Conservation (phyloP, 2,329 filamentous ascomycete genomes). For the Aspergillus sergii region DNA sequence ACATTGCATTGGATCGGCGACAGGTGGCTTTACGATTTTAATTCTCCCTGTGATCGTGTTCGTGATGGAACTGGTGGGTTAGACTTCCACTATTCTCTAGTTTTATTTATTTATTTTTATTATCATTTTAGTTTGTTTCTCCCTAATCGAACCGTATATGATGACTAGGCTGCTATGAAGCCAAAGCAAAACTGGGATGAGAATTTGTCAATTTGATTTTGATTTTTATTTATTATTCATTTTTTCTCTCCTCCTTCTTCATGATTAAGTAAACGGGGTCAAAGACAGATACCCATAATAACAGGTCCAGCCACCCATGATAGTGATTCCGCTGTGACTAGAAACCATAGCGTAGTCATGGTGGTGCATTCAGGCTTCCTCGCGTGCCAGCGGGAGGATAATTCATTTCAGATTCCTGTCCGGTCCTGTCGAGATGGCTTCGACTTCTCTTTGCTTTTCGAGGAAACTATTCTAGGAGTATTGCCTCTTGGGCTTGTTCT, state of each 20-base stretch:
- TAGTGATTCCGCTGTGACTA: conserved; percentile 21
- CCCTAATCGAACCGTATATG: background rate
- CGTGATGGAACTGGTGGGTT: background rate
- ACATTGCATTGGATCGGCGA: background rate
- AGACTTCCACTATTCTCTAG: background rate
- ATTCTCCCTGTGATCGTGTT: background rate
- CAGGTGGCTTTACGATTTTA: background rate
- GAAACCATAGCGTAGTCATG: conserved; percentile 29
- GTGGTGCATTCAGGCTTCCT: conserved; percentile 26
- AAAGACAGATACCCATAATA: conserved; percentile 4
- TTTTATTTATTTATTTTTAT: background rate
- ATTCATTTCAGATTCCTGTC: conserved; percentile 37
- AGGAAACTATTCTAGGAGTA: conserved; percentile 45
- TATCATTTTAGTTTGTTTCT: background rate
- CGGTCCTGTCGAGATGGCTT: conserved; percentile 42
- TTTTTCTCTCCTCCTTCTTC: too few relatives aligned
- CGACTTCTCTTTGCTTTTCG: conserved; percentile 51
- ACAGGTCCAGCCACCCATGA: conserved; percentile 18
- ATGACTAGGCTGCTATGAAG: background rate
- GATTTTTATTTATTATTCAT: background rate
- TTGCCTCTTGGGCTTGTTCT: conserved; percentile 41
- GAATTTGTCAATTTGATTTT: background rate
- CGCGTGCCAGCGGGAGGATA: conserved; percentile 37
- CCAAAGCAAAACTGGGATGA: background rate
- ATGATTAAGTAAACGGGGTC: background rate